Percentiles rank a stretch among this genome's conserved stretches.
Conservation (phyloP, 176 grass and related monocot genomes). For the Luzula sylvatica region DNA sequence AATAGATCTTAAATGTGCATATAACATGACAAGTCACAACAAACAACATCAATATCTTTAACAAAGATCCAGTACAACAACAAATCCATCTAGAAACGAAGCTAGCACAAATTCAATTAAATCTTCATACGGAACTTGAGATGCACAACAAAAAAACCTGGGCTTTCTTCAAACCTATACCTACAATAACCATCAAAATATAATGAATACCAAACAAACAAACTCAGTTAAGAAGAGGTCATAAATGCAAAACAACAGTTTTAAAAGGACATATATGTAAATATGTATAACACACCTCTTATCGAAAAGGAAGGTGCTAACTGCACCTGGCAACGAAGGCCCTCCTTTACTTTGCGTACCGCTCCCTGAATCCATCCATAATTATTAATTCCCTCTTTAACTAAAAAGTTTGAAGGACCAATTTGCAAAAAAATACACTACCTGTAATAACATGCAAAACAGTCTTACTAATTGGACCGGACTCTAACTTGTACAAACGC, state of each 20-base stretch:
- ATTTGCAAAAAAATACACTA: too few relatives aligned
- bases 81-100: too few relatives aligned
- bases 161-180: slow-evolving; percentile 58
- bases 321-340: slow-evolving; percentile 56
- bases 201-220: too few relatives aligned
- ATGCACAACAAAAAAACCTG: slow-evolving; percentile 54
- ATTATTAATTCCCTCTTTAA: too few relatives aligned
- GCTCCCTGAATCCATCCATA: slow-evolving; percentile 48
- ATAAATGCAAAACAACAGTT: neutral
- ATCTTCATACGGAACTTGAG: too few relatives aligned
- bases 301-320: slow-evolving; percentile 71
- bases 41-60: too few relatives aligned
- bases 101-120: too few relatives aligned
- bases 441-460: slow-evolving; percentile 79
- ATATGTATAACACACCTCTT: slow-evolving; percentile 31
- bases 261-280: neutral
- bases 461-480: slow-evolving; percentile 31
- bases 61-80: too few relatives aligned
- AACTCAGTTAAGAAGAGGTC: too few relatives aligned
- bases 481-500: slow-evolving; percentile 44
- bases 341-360: slow-evolving; percentile 88
- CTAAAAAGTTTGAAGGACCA: neutral
- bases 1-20: too few relatives aligned
- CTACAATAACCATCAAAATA: too few relatives aligned
- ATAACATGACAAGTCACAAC: too few relatives aligned